These are phyloP conservation scores for Collybiopsis luxurians DNA, from an alignment of 768 basidiomycete genomes.

Conservation along the genomic window DNA sequence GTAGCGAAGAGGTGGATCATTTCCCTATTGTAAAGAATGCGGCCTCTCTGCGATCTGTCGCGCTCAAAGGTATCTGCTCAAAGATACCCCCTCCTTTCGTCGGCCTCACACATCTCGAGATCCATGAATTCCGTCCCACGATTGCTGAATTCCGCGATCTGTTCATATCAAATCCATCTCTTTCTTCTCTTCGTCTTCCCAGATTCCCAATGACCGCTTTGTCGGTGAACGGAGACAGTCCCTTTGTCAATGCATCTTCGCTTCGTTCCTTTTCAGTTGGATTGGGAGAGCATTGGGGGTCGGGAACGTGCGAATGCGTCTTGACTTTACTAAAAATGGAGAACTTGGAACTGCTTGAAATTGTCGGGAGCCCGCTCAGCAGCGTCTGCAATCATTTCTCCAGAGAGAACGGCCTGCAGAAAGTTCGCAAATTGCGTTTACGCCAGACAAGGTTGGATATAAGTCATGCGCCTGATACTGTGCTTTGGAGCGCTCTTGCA, in stretches of 20 bases:
- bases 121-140: conserved; percentile 14
- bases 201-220: conserved; percentile 6
- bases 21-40: background rate
- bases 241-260: conserved; percentile 19
- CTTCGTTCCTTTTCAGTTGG: conserved; percentile 23
- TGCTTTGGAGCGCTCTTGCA: conserved; percentile 12
- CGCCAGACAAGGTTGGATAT: conserved; percentile 1
- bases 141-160: conserved; percentile 13
- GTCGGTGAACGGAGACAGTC: background rate
- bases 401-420: background rate
- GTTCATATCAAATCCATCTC: conserved; percentile 13
- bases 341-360: conserved; percentile 31
- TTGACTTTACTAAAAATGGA: conserved; percentile 19
- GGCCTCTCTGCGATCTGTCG: conserved; percentile 12
- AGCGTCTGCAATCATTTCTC: background rate
- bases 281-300: conserved; percentile 9
- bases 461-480: background rate
- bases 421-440: conserved; percentile 9
- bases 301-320: conserved; percentile 18
- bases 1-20: background rate
- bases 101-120: conserved; percentile 16
- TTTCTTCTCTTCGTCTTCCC: conserved; percentile 11
- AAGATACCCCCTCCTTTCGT: conserved; percentile 4
- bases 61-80: conserved; percentile 13
- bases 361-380: conserved; percentile 7